These are phyloP conservation scores for Mallotus nudiflorus DNA, from an alignment of 345 rosid genomes.

Conservation along the genomic window DNA sequence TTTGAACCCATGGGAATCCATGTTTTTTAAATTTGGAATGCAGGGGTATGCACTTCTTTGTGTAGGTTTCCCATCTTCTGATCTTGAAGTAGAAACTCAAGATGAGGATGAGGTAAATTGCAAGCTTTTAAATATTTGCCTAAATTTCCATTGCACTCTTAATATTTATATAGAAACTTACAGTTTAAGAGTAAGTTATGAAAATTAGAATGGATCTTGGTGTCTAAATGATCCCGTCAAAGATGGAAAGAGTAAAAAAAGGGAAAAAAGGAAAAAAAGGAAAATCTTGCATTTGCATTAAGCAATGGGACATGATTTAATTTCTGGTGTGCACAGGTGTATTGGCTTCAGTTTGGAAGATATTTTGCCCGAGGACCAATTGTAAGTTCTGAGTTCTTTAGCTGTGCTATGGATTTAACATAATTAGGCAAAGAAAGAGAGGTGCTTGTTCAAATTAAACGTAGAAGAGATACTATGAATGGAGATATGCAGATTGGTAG, in stretches of 20 bases:
- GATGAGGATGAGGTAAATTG: slow-evolving; percentile 88
- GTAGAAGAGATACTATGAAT: not conserved
- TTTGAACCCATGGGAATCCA: not conserved
- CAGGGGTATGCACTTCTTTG: slow-evolving; percentile 97
- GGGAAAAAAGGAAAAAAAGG: too few species aligned
- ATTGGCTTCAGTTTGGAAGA: slow-evolving; percentile 99
- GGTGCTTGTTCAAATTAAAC: not conserved
- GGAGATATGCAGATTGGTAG: not conserved
- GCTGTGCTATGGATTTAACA: not conserved
- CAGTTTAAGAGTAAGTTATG: slow-evolving; percentile 1
- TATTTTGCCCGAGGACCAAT: slow-evolving; percentile 95
- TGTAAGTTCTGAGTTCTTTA: slow-evolving; percentile 52
- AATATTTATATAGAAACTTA: too few species aligned
- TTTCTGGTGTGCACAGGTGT: slow-evolving; percentile 53
- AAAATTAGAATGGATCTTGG: not conserved
- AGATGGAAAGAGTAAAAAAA: too few species aligned
- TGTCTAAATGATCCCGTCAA: slow-evolving; percentile 5
- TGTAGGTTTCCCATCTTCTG: slow-evolving; percentile 84
- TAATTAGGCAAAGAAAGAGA: not conserved
- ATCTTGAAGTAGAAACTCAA: slow-evolving; percentile 91
- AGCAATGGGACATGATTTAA: not conserved
- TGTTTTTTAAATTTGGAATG: slow-evolving; percentile 6
- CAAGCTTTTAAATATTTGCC: slow-evolving; percentile 9
- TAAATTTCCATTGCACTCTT: not conserved
- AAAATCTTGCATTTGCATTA: not conserved